Conservation (phyloP, 495 filamentous ascomycete species). For the Aspergillus heteromorphus region DNA sequence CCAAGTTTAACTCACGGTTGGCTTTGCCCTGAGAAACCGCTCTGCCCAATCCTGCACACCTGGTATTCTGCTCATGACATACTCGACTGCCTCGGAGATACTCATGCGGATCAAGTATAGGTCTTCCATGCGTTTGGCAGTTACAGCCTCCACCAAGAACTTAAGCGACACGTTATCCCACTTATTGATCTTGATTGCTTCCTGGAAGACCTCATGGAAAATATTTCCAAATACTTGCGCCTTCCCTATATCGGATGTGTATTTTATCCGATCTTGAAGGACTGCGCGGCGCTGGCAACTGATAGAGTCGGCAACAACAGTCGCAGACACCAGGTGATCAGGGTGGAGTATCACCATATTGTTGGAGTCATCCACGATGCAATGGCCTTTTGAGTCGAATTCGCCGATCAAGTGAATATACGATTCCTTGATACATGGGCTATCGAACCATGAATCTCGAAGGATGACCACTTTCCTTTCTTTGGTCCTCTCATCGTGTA, state of each 20-base stretch:
- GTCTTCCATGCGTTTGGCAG: slow-evolving; percentile 71
- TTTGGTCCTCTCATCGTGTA: slow-evolving; percentile 68
- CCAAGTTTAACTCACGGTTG: slow-evolving; percentile 50
- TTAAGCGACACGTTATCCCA: slow-evolving; percentile 69
- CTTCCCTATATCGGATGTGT: slow-evolving; percentile 67
- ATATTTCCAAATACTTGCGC: slow-evolving; percentile 85
- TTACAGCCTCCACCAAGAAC: slow-evolving; percentile 56
- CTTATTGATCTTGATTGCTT: slow-evolving; percentile 74
- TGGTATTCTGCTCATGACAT: slow-evolving; percentile 72
- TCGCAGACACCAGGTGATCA: slow-evolving; percentile 91
- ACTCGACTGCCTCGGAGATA: slow-evolving; percentile 61
- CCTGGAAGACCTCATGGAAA: slow-evolving; percentile 91
- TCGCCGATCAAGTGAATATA: slow-evolving; percentile 83
- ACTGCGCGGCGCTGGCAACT: slow-evolving; percentile 83
- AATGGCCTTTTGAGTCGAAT: slow-evolving; percentile 60
- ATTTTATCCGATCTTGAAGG: slow-evolving; percentile 89
- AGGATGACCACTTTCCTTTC: slow-evolving; percentile 64
- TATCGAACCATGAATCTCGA: slow-evolving; percentile 80
- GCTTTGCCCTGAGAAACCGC: slow-evolving; percentile 65
- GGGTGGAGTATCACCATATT: slow-evolving; percentile 92
- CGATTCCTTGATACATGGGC: slow-evolving; percentile 62
- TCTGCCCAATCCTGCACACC: slow-evolving; percentile 79
- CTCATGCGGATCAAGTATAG: slow-evolving; percentile 78
- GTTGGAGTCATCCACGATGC: slow-evolving; percentile 68
- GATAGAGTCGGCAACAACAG: slow-evolving; percentile 89